Percentiles rank a stretch among this genome's conserved stretches.
These are phyloP conservation scores for Pezicula carpinea DNA, from an alignment of 2,329 filamentous ascomycete genomes.

Conservation along the genomic window DNA sequence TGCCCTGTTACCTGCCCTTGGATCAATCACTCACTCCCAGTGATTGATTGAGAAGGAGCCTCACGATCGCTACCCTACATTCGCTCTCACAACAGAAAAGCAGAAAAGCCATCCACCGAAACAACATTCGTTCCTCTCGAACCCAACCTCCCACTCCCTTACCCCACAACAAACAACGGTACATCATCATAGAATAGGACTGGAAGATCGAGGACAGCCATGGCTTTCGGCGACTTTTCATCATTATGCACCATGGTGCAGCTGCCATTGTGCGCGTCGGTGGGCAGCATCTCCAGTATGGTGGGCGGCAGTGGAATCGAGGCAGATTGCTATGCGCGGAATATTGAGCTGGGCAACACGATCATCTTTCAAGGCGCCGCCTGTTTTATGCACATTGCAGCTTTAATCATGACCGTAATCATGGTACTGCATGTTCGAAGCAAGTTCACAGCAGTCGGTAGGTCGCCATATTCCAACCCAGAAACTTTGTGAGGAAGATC, in stretches of 20 bases:
- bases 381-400: slow-evolving; percentile 86
- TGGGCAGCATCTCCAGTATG: slow-evolving; percentile 70
- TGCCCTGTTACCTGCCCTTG: not conserved
- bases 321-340: slow-evolving; percentile 86
- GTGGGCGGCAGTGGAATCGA: slow-evolving; percentile 72
- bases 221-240: slow-evolving; percentile 90
- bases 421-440: slow-evolving; percentile 97
- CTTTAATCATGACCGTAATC: slow-evolving; percentile 86
- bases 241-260: slow-evolving; percentile 80
- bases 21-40: not conserved
- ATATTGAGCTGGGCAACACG: slow-evolving; percentile 94
- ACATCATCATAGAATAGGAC: slow-evolving; percentile 11
- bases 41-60: slow-evolving; percentile 2
- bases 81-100: slow-evolving; percentile 14
- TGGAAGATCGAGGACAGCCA: slow-evolving; percentile 29
- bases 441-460: slow-evolving; percentile 97
- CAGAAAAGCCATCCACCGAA: not conserved
- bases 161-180: slow-evolving; percentile 13
- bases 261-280: slow-evolving; percentile 79
- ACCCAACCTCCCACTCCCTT: slow-evolving; percentile 1
- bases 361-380: slow-evolving; percentile 95
- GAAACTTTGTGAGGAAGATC: not conserved
- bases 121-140: slow-evolving; percentile 5
- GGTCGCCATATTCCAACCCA: slow-evolving; percentile 27
- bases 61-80: slow-evolving; percentile 17